Evolutionary conservation across 345 rosid species (phyloP), one percentile per base, ranked within the genome.

Genomic region (Odontarrhena argentea): DNA sequence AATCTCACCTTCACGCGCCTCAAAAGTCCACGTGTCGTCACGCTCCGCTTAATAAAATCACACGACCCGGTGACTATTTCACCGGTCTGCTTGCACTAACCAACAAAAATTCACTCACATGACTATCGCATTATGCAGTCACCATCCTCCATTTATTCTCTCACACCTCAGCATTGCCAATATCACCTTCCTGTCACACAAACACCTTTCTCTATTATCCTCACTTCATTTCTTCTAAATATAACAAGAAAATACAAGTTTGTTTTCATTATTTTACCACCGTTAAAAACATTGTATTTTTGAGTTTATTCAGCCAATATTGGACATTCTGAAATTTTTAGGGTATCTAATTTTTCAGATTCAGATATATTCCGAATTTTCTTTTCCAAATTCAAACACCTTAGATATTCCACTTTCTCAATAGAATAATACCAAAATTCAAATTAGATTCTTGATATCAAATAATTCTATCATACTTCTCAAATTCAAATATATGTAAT

Each of bases 61-160:
- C 56, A 35, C 14, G 47, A 15, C 65, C 42, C 66, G 62, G 54
- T 68, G 6, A 61, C 47, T 7, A 14, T 22, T 45, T 57, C 41
- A 69, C 40, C 64, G 10, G 71, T 46, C 48, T 32, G 1, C 63
- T 49, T 5, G 22, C 10, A 9, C 67, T 42, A 66, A 60, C 67
- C 42, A 69, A 71, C 69, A 42, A 1, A 22, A 48, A 35, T 42
- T 37, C 2, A 24, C 35, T 57, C 77, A 77, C 86, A 45, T 62
- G 77, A 50, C 73, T 40, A 78, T 68, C 67, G 63, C 55, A 40
- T 44, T 32, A 3, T 6, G 77, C 40, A 70, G 63, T 47, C 49
- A 44, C 3, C 10, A 24, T 36, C 9, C 10, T 47, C 74, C 81
- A 74, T 69, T 50, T 62, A 41, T 15, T 55, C 51, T 54, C 36